A percentile compares a stretch with the other conserved stretches of the same genome.
Evolutionary conservation across 177 flowering plant species (phyloP).

Genomic region (Tripterygium wilfordii): DNA sequence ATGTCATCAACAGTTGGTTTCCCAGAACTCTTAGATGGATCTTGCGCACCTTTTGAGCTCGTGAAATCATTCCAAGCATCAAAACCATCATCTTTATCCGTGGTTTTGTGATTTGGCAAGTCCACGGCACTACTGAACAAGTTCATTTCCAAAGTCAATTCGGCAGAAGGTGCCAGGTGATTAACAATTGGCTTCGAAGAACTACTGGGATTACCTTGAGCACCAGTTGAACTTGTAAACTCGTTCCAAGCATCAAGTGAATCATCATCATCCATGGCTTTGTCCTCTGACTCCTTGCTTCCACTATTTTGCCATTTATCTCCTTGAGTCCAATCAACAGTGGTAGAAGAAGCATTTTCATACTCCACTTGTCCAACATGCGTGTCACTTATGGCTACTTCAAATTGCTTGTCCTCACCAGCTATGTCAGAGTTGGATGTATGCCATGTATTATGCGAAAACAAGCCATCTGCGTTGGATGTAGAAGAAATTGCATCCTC

Average conservation of each 20-base stretch:
- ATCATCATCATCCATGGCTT: conserved; percentile 20
- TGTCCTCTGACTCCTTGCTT: conserved; percentile 16
- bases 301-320: conserved; percentile 24
- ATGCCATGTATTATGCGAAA: conserved; percentile 29
- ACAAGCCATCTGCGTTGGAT: conserved; percentile 25
- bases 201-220: conserved; percentile 18
- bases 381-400: conserved; percentile 1
- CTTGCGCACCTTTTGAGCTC: conserved; percentile 24
- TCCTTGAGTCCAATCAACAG: conserved; percentile 37
- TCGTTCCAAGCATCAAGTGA: conserved; percentile 51
- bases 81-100: conserved; percentile 25
- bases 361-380: conserved; percentile 8
- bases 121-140: too few species aligned
- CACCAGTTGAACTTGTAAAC: conserved; percentile 35
- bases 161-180: conserved; percentile 2
- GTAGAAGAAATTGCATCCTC: conserved; percentile 12
- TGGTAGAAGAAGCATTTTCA: conserved; percentile 12
- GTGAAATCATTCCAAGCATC: conserved; percentile 57
- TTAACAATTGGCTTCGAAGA: conserved; percentile 14
- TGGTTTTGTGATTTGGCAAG: conserved; percentile 16
- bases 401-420: conserved; percentile 10
- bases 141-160: too few species aligned
- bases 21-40: conserved; percentile 20
- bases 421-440: conserved; percentile 8
- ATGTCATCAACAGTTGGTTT: conserved; percentile 8